These are phyloP conservation scores for Microdochium paspali DNA, from an alignment of 2,329 filamentous ascomycete genomes.

Conservation along the genomic window DNA sequence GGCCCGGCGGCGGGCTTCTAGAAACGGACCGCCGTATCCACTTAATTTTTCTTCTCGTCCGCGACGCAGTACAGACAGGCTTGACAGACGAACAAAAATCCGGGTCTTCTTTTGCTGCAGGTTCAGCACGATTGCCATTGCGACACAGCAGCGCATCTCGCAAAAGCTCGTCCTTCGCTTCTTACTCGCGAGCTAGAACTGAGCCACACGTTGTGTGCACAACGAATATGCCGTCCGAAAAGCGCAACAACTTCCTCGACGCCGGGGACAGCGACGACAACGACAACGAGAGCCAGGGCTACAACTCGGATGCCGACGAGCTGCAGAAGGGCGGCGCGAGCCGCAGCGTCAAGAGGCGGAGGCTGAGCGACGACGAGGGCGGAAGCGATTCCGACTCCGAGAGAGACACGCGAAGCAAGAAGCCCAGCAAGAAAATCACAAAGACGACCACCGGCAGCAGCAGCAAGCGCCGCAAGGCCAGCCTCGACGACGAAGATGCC, in stretches of 20 bases:
- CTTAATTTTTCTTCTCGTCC: neutral
- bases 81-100: neutral
- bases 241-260: conserved; percentile 64
- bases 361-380: conserved; percentile 31
- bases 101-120: no score
- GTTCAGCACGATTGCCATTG: no score
- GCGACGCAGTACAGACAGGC: no score
- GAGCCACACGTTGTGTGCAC: neutral
- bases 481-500: conserved; percentile 17
- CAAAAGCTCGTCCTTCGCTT: no score
- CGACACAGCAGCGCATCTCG: neutral
- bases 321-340: conserved; percentile 53
- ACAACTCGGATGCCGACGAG: conserved; percentile 59
- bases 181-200: no score
- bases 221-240: conserved; percentile 52
- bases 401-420: conserved; percentile 10
- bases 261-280: conserved; percentile 44
- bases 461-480: conserved; percentile 17
- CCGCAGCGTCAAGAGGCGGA: conserved; percentile 53
- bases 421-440: neutral
- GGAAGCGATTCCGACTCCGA: conserved; percentile 30
- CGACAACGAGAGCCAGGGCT: conserved; percentile 47
- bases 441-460: conserved; percentile 4
- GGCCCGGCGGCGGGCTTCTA: no score
- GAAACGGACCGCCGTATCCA: neutral